Percentiles rank a stretch among this genome's conserved stretches.
Evolutionary conservation across 2,329 filamentous ascomycete species (phyloP).

Genomic region (Myriosclerotinia curreyana): DNA sequence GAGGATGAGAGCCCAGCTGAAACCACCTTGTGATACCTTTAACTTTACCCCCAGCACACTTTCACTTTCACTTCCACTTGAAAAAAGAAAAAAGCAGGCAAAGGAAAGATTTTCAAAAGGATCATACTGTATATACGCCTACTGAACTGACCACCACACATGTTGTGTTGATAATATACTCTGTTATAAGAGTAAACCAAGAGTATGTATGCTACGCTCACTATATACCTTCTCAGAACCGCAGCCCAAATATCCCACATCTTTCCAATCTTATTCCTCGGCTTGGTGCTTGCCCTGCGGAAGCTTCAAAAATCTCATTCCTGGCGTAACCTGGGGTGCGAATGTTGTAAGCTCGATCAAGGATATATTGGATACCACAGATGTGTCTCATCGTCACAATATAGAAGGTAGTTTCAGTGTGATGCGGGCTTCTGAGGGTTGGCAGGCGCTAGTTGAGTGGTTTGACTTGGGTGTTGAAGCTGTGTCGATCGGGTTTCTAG

Average conservation of each 20-base stretch:
- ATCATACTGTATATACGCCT: not conserved
- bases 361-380: conserved; percentile 75
- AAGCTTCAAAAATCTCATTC: conserved; percentile 94
- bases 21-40: too few species aligned
- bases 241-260: conserved; percentile 94
- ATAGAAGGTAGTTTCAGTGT: not conserved
- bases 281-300: conserved; percentile 84
- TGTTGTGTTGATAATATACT: not conserved
- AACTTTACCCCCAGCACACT: too few species aligned
- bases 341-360: conserved; percentile 83
- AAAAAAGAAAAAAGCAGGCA: not conserved
- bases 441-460: not conserved
- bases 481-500: not conserved
- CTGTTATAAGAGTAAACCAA: not conserved
- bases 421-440: not conserved
- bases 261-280: conserved; percentile 91
- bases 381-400: conserved; percentile 47
- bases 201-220: not conserved
- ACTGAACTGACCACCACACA: not conserved
- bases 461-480: not conserved
- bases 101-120: not conserved
- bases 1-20: not conserved
- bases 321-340: conserved; percentile 90
- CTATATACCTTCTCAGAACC: conserved; percentile 71
- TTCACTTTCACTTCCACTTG: not conserved